A percentile compares a stretch with the other conserved stretches of the same genome.
phyloP scores from a whole-genome alignment of 192 early-diverging fungal species.

The Chytriomyces confervae region DNA sequence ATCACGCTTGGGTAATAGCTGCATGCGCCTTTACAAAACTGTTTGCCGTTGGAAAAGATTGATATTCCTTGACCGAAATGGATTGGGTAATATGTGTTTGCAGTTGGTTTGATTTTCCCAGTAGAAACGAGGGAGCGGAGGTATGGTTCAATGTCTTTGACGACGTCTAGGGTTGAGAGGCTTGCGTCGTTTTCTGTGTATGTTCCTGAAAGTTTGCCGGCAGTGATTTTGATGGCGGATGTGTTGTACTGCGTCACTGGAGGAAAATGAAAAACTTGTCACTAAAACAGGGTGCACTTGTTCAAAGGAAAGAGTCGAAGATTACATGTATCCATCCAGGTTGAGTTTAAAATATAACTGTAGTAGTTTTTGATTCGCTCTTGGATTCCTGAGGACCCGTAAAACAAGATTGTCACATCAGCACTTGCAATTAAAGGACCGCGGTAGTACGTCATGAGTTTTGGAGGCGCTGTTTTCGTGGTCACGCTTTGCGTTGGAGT shows the following conservation, averaged over 20 bases:
- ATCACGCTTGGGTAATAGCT: constrained; percentile 43
- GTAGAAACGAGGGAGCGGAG: constrained; percentile 1
- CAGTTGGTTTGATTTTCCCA: constrained; percentile 5
- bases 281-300: too few species aligned
- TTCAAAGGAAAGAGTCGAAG: too few species aligned
- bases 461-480: too few species aligned
- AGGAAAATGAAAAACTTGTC: too few species aligned
- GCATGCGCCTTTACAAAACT: neutral
- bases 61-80: constrained; percentile 17
- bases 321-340: neutral
- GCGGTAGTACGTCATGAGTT: neutral
- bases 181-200: neutral
- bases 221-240: neutral
- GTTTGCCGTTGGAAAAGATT: too few species aligned
- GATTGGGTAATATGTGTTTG: constrained; percentile 27
- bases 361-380: neutral
- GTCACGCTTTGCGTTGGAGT: neutral
- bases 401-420: neutral
- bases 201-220: neutral
- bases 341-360: neutral
- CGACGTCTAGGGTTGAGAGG: neutral
- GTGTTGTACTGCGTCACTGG: neutral
- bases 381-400: neutral
- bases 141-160: constrained; percentile 11
- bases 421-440: neutral